Evolutionary conservation across 2,329 filamentous ascomycete species (phyloP).

Genomic region (Ophiostoma angusticollis): DNA sequence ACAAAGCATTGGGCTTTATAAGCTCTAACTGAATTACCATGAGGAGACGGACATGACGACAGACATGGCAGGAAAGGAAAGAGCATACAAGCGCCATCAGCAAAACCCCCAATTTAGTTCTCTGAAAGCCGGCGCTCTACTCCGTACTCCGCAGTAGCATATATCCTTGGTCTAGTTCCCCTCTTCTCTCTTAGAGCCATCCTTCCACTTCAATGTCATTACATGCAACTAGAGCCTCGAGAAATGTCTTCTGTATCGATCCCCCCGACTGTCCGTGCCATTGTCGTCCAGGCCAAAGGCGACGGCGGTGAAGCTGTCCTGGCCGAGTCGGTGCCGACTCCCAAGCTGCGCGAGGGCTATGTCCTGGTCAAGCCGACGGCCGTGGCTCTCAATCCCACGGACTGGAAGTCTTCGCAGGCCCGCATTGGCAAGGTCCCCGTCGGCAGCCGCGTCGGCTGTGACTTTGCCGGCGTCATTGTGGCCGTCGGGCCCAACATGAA

Average conservation of each 20-base stretch:
- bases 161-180: too few species aligned
- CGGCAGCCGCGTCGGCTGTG: conserved; percentile 22
- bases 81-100: too few species aligned
- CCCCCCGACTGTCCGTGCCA: conserved; percentile 14
- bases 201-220: conserved; percentile 2
- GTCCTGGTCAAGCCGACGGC: conserved; percentile 17
- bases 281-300: conserved; percentile 16
- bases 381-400: conserved; percentile 21
- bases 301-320: conserved; percentile 13
- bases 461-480: conserved; percentile 34
- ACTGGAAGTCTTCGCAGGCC: conserved; percentile 17
- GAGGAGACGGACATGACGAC: too few species aligned
- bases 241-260: conserved; percentile 6
- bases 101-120: too few species aligned
- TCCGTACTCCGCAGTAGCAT: too few species aligned
- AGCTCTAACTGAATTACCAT: too few species aligned
- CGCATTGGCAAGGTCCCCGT: conserved; percentile 4
- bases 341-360: conserved; percentile 17
- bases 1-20: too few species aligned
- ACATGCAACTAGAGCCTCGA: too few species aligned
- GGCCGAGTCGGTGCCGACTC: conserved; percentile 14
- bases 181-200: conserved; percentile 5
- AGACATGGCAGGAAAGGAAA: too few species aligned
- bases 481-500: conserved; percentile 30
- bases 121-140: too few species aligned